These are phyloP conservation scores for Colletotrichum noveboracense DNA, from an alignment of 2,329 filamentous ascomycete genomes.

Conservation along the genomic window DNA sequence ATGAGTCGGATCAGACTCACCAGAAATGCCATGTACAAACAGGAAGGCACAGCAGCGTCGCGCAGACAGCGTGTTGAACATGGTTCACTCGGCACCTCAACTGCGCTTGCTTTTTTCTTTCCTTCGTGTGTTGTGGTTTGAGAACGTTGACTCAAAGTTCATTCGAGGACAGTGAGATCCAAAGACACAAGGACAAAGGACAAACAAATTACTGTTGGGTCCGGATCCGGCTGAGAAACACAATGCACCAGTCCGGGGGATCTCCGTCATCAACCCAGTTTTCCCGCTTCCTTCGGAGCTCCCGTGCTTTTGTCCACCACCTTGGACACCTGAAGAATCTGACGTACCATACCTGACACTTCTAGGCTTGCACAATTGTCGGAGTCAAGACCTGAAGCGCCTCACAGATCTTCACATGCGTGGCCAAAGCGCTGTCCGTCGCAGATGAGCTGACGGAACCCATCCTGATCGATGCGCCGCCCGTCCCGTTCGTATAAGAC, in stretches of 20 bases:
- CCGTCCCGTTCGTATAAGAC: slow-evolving; percentile 13
- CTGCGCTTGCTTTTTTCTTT: background rate
- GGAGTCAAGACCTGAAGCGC: background rate
- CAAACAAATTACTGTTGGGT: background rate
- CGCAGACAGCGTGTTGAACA: background rate
- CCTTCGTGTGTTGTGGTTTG: background rate
- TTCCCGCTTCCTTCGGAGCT: background rate
- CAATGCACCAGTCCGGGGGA: background rate
- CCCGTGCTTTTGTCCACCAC: background rate
- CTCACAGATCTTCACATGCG: slow-evolving; percentile 7
- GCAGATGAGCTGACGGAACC: background rate
- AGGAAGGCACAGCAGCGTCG: background rate
- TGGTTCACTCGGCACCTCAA: background rate
- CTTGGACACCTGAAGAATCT: background rate
- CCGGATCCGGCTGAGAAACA: background rate
- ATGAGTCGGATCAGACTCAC: background rate
- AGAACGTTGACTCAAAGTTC: background rate
- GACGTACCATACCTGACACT: background rate
- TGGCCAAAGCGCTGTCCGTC: slow-evolving; percentile 16
- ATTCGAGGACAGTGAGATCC: background rate
- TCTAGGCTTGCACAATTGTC: background rate
- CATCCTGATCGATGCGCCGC: background rate
- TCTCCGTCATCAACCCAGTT: background rate
- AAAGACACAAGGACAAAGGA: background rate
- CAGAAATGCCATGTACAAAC: background rate